Evolutionary conservation across 1,139 yeast species (phyloP), one percentile per base, ranked within the genome.

Genomic region (Kazachstania sp.): DNA sequence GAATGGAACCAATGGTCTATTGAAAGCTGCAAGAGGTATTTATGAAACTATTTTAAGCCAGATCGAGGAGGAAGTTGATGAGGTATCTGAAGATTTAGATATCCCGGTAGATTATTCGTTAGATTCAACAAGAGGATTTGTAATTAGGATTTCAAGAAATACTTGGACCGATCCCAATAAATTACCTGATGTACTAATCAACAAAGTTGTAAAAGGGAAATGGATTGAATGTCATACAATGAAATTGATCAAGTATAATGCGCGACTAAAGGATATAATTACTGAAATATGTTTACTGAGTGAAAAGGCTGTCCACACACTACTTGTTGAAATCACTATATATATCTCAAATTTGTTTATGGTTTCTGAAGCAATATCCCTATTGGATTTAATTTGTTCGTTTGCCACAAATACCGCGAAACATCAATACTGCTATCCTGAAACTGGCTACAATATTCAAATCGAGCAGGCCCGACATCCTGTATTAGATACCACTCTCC

Each of bases 341-440:
- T 59, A 63, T 41, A 52, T 69, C 2, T 69, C 76, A 0, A 57
- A 65, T 0, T 54, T 71, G 26, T 73, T 72, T 45, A 71, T 72
- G 70, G 54, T 71, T 3, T 66, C 74, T 1, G 79, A 74, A 54
- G 74, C 75, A 0, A 48, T 72, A 12, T 69, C 76, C 1, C 58
- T 71, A 8, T 57, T 74, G 11, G 79, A 74, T 53, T 51, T 73
- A 23, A 49, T 75, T 4, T 68, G 73, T 47, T 60, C 68, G 39
- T 67, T 73, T 54, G 70, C 75, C 0, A 48, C 43, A 20, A 57
- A 64, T 40, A 60, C 67, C 2, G 42, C 46, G 2, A 52, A 60
- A 5, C 53, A 56, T 5, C 56, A 60, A 8, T 72, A 70, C 45
- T 56, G 55, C 2, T 57, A 67, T 20, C 75, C 77, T 5, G 68